phyloP scores from a whole-genome alignment of 1,139 yeast species.

The Meyerozyma carpophila region DNA sequence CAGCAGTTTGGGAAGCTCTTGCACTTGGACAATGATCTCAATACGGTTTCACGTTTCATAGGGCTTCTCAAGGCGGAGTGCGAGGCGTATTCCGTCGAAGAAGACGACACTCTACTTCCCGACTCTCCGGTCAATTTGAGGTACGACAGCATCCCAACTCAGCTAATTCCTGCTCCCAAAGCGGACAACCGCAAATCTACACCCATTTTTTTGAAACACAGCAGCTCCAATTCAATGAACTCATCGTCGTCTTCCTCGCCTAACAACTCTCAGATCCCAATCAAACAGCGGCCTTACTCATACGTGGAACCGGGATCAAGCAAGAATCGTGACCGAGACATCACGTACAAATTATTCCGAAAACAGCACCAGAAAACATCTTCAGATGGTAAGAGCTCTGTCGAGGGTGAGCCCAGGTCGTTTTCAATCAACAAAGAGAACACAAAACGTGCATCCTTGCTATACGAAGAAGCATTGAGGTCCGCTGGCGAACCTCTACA shows the following conservation, averaged over 20 bases:
- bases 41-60: slow-evolving; percentile 53
- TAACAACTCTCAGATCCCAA: slow-evolving; percentile 6
- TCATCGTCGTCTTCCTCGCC: slow-evolving; percentile 12
- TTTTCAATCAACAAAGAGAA: slow-evolving; percentile 6
- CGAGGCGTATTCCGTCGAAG: slow-evolving; percentile 5
- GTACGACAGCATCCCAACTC: not conserved
- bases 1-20: slow-evolving; percentile 39
- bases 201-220: slow-evolving; percentile 22
- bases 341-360: slow-evolving; percentile 47
- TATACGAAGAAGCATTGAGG: not conserved
- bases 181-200: slow-evolving; percentile 30
- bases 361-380: slow-evolving; percentile 50
- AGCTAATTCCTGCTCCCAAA: slow-evolving; percentile 9
- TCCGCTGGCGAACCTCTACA: not conserved
- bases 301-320: slow-evolving; percentile 39
- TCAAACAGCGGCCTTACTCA: slow-evolving; percentile 48
- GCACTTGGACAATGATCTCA: slow-evolving; percentile 34
- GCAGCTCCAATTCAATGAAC: slow-evolving; percentile 17
- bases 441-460: slow-evolving; percentile 1
- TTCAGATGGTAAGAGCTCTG: slow-evolving; percentile 46
- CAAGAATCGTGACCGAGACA: slow-evolving; percentile 15
- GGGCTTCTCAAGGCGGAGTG: slow-evolving; percentile 24
- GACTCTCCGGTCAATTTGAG: slow-evolving; percentile 3
- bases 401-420: slow-evolving; percentile 1
- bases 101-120: slow-evolving; percentile 2